A percentile compares a stretch with the other conserved stretches of the same genome.
These are phyloP conservation scores for Dactylella cylindrospora DNA, from an alignment of 2,329 filamentous ascomycete species.

Conservation along the genomic window DNA sequence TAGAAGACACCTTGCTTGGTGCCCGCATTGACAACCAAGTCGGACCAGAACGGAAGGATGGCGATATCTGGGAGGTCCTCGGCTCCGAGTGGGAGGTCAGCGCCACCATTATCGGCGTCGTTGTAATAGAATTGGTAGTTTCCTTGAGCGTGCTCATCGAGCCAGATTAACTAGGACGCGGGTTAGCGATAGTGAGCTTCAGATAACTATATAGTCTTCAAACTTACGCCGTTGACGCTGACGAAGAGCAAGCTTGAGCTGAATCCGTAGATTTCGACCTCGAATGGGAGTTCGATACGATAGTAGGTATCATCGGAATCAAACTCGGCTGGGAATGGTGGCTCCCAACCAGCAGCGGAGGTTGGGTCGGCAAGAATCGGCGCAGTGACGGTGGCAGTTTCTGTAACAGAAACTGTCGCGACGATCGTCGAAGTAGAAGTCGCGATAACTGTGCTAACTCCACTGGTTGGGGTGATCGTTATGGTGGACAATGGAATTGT, in stretches of 20 bases:
- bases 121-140: constrained; percentile 22
- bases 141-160: constrained; percentile 12
- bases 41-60: constrained; percentile 36
- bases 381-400: constrained; percentile 10
- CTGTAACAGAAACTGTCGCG: constrained; percentile 1
- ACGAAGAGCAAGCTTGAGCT: constrained; percentile 19
- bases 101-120: constrained; percentile 23
- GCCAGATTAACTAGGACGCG: constrained; percentile 20
- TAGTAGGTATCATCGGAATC: constrained; percentile 26
- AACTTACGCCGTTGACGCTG: constrained; percentile 33
- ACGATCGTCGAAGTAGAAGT: not conserved
- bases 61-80: constrained; percentile 30
- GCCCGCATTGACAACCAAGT: constrained; percentile 15
- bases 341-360: not conserved
- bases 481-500: constrained; percentile 23
- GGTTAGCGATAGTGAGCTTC: not conserved
- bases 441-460: not conserved
- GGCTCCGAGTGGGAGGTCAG: constrained; percentile 7
- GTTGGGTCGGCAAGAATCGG: constrained; percentile 7
- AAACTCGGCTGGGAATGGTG: not conserved
- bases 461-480: constrained; percentile 3
- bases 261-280: constrained; percentile 24
- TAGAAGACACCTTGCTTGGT: constrained; percentile 30
- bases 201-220: no score
- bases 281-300: constrained; percentile 19